Evolutionary conservation across 352 stramenopile species (phyloP), one percentile per base, ranked within the genome.

Genomic region (Phytopythium helicoides): DNA sequence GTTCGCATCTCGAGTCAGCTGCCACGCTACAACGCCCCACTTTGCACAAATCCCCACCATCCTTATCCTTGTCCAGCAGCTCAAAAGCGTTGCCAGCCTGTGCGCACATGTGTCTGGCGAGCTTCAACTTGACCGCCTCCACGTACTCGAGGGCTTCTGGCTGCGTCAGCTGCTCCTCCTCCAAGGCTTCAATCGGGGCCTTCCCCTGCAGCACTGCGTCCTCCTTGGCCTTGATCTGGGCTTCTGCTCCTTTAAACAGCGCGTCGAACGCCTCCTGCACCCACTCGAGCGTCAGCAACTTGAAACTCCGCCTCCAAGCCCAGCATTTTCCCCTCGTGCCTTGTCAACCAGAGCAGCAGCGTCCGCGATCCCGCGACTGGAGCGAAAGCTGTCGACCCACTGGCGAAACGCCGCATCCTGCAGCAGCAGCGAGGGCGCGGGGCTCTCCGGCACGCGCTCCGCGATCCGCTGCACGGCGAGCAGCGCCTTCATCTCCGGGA

Each of bases 401-500:
- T 46, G 39, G 26, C 21, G 34, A n/a, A 60, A 78, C 14, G 48
- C 47, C 28, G 48, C 42, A 40, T 59, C 51, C 33, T 71, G 47
- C n/a, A 18, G 54, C 31, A 78, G 53, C 19, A 19, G 35, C 36
- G 35, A 34, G n/a, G 57, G 57, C n/a, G 41, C 40, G 48, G 61
- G 56, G 21, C 65, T 52, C 31, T 54, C 21, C 6, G 53, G 63
- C 34, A 79, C 57, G 49, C 75, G 71, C 31, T 77, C 71, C 42
- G 69, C 62, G 19, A 88, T 56, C 2, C 66, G 72, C 58, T 88
- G 71, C 52, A 87, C 75, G 7, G 67, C 53, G 26, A 61, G 23
- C 36, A 90, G 70, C 57, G 76, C 85, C 47, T 67, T 62, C 38
- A 90, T 69, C 66, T 90, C 80, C 42, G 88, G 38, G 21, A 82